Conservation (phyloP, 768 basidiomycete species). For the Terana coerulea region DNA sequence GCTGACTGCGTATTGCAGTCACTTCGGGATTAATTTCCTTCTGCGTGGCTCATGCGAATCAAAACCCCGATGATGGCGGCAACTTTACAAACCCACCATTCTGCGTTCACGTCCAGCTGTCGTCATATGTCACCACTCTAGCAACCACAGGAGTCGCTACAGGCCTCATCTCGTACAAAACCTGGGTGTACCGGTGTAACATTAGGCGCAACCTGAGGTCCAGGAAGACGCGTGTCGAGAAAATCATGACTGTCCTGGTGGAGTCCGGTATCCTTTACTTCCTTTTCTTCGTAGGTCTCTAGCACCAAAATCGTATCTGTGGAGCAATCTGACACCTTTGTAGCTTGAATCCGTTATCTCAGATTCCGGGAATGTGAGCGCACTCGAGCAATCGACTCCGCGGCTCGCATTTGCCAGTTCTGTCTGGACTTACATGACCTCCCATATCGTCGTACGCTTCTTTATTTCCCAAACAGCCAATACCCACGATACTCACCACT, state of each 20-base stretch:
- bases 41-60: conserved; percentile 13
- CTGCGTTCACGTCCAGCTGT: conserved; percentile 18
- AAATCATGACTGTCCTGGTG: conserved; percentile 18
- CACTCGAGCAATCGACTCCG: neutral
- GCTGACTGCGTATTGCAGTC: conserved; percentile 7
- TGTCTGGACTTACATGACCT: conserved; percentile 14
- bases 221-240: conserved; percentile 11
- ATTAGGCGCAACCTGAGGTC: neutral
- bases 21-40: conserved; percentile 17
- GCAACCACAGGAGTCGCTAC: conserved; percentile 20
- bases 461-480: neutral
- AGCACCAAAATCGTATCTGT: too few species aligned
- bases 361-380: conserved; percentile 3
- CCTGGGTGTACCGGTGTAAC: conserved; percentile 10
- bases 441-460: conserved; percentile 18
- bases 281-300: conserved; percentile 21
- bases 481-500: neutral
- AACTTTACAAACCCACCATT: conserved; percentile 15
- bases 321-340: too few species aligned
- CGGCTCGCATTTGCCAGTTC: conserved; percentile 12
- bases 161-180: conserved; percentile 14
- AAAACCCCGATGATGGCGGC: conserved; percentile 13
- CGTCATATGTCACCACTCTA: conserved; percentile 17
- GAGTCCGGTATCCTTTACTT: conserved; percentile 23
- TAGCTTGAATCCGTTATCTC: conserved; percentile 5